Percentiles rank a stretch among this genome's conserved stretches.
Evolutionary conservation across 164 flowering plant species (phyloP).

Genomic region (grape (Vitis vinifera)): ASM3070453v1 NC_081807.1:2623001-2623500

Average conservation of each 20-base stretch:
- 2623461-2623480: slow-evolving; percentile 18
- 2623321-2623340: too few species aligned
- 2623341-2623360: too few species aligned
- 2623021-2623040: not conserved
- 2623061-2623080: slow-evolving; percentile 28
- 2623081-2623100: slow-evolving; percentile 39
- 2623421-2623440: not conserved
- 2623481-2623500: slow-evolving; percentile 65
- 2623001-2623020: not conserved
- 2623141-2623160: slow-evolving; percentile 42
- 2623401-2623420: not conserved
- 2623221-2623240: not conserved
- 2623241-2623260: too few species aligned
- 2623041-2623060: not conserved
- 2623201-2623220: not conserved
- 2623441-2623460: not conserved
- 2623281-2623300: too few species aligned
- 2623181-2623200: slow-evolving; percentile 26
- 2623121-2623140: slow-evolving; percentile 47
- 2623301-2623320: too few species aligned
- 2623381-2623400: too few species aligned
- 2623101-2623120: slow-evolving; percentile 41
- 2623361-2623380: too few species aligned
- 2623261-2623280: too few species aligned
- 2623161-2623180: slow-evolving; percentile 35